Percentiles rank a stretch among this genome's conserved stretches.
phyloP scores from a whole-genome alignment of 2,329 filamentous ascomycete genomes.

The Microascus cirrosus region DNA sequence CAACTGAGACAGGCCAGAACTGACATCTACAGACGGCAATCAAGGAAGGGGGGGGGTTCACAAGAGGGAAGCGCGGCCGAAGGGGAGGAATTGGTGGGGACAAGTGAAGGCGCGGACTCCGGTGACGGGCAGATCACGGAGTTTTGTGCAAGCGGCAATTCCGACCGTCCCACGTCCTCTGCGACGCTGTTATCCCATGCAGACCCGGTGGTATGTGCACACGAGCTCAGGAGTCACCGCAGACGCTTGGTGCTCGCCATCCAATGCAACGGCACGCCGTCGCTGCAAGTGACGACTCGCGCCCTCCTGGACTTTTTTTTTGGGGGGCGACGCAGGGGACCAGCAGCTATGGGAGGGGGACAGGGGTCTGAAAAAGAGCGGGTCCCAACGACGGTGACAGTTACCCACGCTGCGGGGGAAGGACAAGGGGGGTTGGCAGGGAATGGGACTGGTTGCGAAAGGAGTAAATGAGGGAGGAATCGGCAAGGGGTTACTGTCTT shows the following conservation, averaged over 20 bases:
- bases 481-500: not conserved
- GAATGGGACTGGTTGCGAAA: not conserved
- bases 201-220: not conserved
- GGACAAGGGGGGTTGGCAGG: not conserved
- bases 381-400: not conserved
- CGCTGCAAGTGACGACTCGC: too few relatives aligned
- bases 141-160: not conserved
- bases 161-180: not conserved
- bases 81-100: not conserved
- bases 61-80: not conserved
- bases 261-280: too few relatives aligned
- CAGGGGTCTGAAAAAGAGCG: not conserved
- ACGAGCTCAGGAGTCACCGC: not conserved
- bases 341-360: not conserved
- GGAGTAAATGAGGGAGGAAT: not conserved
- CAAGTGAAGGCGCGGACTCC: not conserved
- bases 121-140: not conserved
- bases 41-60: not conserved
- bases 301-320: not conserved
- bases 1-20: not conserved
- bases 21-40: not conserved
- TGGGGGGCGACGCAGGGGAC: not conserved
- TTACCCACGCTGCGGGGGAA: not conserved
- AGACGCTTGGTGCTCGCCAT: not conserved
- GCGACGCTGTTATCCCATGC: not conserved